Base-by-base conservation (phyloP, 2,329 filamentous ascomycete genomes). In the Xylariales sp. region DNA sequence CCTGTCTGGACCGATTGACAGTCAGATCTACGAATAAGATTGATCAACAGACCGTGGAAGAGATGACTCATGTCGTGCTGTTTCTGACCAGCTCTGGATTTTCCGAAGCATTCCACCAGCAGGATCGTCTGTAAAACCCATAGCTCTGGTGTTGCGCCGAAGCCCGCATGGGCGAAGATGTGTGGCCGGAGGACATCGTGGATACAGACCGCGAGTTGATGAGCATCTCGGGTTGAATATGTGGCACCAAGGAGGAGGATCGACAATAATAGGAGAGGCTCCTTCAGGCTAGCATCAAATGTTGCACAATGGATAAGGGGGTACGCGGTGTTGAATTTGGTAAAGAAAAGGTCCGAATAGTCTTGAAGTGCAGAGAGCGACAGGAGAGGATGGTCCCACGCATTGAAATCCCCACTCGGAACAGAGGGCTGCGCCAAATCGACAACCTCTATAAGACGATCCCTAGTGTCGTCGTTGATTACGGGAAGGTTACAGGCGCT, bases 61-160 rank as follows among this genome's bases (percentile, higher is more conserved):
- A 83, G 57, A 50, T 82, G 78, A 4, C 75, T 74, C 66, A 78
- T 78, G 19, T 83, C 78, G 44, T 81, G 75, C 49, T 83, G 78
- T 36, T 76, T 76, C 46, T 79, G 77, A 0, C 78, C 78, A 0
- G 78, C 78, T 41, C 78, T 63, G 27, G 74, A 78, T 53, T 82
- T 82, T 3, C 79, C 79, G 42, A 82, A 82, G 47, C 78, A 82
- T 47, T 82, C 79, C 0, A 82, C 76, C 0, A 83, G 59, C 7
- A 83, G 57, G 24, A 82, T 79, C 0, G 76, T 75, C 45, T 82
- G 77, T 1, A 82, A 49, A 0, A 79, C 70, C 78, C 78, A 82
- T 0, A 82, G 60, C 16, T 76, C 69, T 0, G 79, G 78, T n/a
- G 71, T 69, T 0, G 78, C 64, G 1, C 68, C 77, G 52, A 82